A percentile compares a stretch with the other conserved stretches of the same genome.
Conservation (phyloP, 1,284 basidiomycete genomes). For the Apiotrichum gracile region DNA sequence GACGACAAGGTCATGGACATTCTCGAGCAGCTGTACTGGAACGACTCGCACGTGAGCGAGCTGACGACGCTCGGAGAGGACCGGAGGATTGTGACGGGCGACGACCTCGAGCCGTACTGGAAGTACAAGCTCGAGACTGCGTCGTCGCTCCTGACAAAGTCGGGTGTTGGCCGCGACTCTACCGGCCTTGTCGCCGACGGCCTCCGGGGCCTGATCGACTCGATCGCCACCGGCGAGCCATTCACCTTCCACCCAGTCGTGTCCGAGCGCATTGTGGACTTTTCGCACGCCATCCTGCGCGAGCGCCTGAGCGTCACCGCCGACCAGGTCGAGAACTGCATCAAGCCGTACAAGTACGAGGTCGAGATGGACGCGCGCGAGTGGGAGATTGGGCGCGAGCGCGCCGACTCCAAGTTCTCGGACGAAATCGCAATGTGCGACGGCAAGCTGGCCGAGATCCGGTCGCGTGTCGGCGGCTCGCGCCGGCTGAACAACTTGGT, state of each 20-base stretch:
- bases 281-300: conserved; percentile 84
- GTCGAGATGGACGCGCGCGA: conserved; percentile 72
- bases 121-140: conserved; percentile 91
- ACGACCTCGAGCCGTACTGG: conserved; percentile 89
- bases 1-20: conserved; percentile 97
- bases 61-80: conserved; percentile 68
- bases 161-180: conserved; percentile 89
- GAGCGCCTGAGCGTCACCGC: conserved; percentile 87
- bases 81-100: conserved; percentile 53
- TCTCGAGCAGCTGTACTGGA: conserved; percentile 95
- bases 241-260: conserved; percentile 85
- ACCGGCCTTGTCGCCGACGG: conserved; percentile 95
- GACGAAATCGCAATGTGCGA: conserved; percentile 81
- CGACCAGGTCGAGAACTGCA: conserved; percentile 99
- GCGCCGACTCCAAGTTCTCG: conserved; percentile 72
- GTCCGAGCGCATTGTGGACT: conserved; percentile 80
- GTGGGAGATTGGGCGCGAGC: conserved; percentile 78
- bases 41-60: conserved; percentile 75
- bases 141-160: conserved; percentile 86
- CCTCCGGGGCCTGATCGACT: conserved; percentile 79
- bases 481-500: conserved; percentile 72
- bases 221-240: conserved; percentile 78
- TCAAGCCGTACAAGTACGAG: conserved; percentile 99
- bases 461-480: conserved; percentile 76
- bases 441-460: conserved; percentile 74